phyloP scores from a whole-genome alignment of 2,329 filamentous ascomycete genomes.

The Polychaeton citri region DNA sequence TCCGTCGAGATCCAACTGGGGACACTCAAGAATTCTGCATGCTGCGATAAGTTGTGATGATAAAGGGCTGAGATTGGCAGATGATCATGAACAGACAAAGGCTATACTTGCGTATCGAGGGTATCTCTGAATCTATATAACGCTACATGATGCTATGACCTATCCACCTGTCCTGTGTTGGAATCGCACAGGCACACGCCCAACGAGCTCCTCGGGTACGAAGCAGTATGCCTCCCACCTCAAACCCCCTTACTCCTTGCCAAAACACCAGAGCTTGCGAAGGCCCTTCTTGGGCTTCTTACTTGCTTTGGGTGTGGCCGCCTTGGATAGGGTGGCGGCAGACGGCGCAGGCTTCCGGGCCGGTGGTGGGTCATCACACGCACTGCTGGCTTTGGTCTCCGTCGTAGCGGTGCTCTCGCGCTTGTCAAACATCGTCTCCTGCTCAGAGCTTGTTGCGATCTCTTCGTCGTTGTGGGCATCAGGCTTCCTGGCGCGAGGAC shows the following conservation, averaged over 20 bases:
- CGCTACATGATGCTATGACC: too few species aligned
- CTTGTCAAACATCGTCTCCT: not conserved
- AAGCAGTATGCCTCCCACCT: too few species aligned
- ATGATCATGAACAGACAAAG: too few species aligned
- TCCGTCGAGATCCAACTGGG: too few species aligned
- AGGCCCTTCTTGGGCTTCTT: not conserved
- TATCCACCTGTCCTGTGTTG: too few species aligned
- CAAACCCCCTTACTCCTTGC: not conserved
- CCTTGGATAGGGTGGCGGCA: not conserved
- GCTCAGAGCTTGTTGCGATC: not conserved
- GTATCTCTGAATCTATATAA: too few species aligned
- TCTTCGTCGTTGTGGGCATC: not conserved
- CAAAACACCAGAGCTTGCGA: not conserved
- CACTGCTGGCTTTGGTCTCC: constrained; percentile 1
- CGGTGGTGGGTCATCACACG: not conserved
- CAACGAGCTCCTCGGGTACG: too few species aligned
- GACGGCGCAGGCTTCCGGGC: not conserved
- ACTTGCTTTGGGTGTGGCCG: not conserved
- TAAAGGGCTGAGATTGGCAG: too few species aligned
- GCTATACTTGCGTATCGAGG: too few species aligned
- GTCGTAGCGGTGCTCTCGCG: constrained; percentile 1
- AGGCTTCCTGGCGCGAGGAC: not conserved
- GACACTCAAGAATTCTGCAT: too few species aligned
- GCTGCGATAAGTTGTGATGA: too few species aligned
- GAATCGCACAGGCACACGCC: too few species aligned